Evolutionary conservation across 768 basidiomycete species (phyloP), one percentile per base, ranked within the genome.

Genomic region (Sutorius australiensis): DNA sequence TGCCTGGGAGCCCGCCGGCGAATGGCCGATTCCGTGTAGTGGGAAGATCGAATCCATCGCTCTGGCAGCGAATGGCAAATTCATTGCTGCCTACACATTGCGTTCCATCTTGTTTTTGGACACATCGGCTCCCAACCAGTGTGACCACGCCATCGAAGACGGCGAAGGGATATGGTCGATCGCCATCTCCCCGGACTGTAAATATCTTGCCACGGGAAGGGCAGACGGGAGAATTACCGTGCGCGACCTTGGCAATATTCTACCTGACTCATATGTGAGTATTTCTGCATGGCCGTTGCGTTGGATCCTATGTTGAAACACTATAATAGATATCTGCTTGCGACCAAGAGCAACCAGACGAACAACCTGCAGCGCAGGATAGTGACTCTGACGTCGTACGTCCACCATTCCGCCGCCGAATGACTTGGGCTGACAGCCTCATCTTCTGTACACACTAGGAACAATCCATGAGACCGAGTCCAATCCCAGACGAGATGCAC

Each of bases 201-300:
- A 13, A 2, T 12, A 44, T 51, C 49, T 57, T 5, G 56, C 49
- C 0, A 40, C 12, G n/a, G 56, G 54, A 16, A 24, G 16, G 31
- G 5, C 17, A 4, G 16, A 21, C 6, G 48, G 56, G 2, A 41
- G 38, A 30, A 24, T 57, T 5, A 6, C 11, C 0, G 5, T 57
- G 8, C 56, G 24, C 11, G 28, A 47, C 13, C 54, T 57, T 34
- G 6, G 16, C 6, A 14, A 12, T 17, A 7, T 50, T 27, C 48
- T 56, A 38, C 42, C 48, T 1, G 42, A 70, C 4, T 40, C 13
- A 1, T 53, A 39, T 13, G 51, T 49, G 32, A 24, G 51, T 12
- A 47, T 41, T 17, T 14, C 11, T 28, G 2, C 24, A n/a, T 27
- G 24, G 24, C 36, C 31, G 2, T 6, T 0, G 21, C 21, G 21